Percentiles rank a stretch among this genome's conserved stretches.
phyloP scores from a whole-genome alignment of 1,284 basidiomycete species.

The Psilocybe mexicana region DNA sequence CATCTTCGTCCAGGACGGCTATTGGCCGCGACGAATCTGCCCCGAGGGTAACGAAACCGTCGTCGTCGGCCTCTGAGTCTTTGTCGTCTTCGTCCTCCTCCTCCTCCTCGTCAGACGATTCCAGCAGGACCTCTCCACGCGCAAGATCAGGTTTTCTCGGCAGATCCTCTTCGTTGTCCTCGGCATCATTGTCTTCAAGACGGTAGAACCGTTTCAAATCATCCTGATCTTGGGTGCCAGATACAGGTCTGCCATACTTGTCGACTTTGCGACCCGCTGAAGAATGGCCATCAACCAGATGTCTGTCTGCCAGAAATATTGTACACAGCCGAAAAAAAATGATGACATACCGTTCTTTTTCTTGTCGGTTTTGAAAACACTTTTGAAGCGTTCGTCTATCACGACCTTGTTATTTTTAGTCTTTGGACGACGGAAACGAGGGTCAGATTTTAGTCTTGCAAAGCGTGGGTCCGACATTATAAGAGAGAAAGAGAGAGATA shows the following conservation, averaged over 20 bases:
- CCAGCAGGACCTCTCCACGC: constrained; percentile 82
- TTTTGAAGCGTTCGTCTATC: constrained; percentile 94
- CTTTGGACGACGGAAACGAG: constrained; percentile 86
- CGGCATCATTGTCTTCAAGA: constrained; percentile 51
- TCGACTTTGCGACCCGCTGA: constrained; percentile 58
- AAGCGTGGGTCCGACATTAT: constrained; percentile 85
- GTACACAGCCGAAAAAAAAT: not conserved
- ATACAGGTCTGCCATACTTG: constrained; percentile 87
- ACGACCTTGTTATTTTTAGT: constrained; percentile 83
- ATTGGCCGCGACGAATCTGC: constrained; percentile 39
- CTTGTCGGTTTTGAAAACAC: constrained; percentile 62
- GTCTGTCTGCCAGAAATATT: not conserved
- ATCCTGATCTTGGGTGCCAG: constrained; percentile 69
- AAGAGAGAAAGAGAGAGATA: not conserved
- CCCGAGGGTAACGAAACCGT: constrained; percentile 53
- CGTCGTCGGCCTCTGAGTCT: constrained; percentile 42
- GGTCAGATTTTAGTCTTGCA: constrained; percentile 86
- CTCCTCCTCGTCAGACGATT: constrained; percentile 85
- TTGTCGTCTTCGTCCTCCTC: constrained; percentile 45
- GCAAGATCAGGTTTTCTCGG: constrained; percentile 76
- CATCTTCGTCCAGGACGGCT: constrained; percentile 40
- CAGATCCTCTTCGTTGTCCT: constrained; percentile 28
- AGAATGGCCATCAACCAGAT: constrained; percentile 10
- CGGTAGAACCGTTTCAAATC: constrained; percentile 85
- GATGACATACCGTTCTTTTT: constrained; percentile 44